Evolutionary conservation across 768 basidiomycete species (phyloP), one percentile per base, ranked within the genome.

Genomic region (Leccinum disarticulatum): DNA sequence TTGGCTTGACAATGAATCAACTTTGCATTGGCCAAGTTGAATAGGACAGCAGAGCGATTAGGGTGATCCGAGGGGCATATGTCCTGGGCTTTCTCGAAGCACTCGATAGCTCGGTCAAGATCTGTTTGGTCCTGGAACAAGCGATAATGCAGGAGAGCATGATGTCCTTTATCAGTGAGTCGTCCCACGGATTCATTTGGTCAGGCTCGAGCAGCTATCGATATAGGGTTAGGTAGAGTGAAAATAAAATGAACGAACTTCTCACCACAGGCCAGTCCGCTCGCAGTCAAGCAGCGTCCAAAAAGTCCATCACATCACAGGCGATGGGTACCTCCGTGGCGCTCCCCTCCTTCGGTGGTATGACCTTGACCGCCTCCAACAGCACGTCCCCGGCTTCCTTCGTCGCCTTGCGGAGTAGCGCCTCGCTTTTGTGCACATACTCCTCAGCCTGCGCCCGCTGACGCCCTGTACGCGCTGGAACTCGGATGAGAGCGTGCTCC

Each of bases 291-390:
- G 91, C 59, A 94, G 69, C 77, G 87, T 86, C 88, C 93, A 95
- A 70, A 94, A 82, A 22, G 22, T 95, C 93, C 31, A 86, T 76
- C 1, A 93, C 94, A 70, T 95, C 94, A 93, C 92, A 95, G 47
- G 84, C 65, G 27, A 87, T 68, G 4, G 74, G 69, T 33, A 67
- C 62, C 2, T 74, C 68, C 48, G 61, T 52, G 14, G 69, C 27
- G 7, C 65, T 70, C 48, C 81, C 81, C 38, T 90, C 87, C 38
- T 90, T 87, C 1, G 95, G 95, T 1, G 95, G 95, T 14, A 98
- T 80, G 54, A 97, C 89, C 72, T 95, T 95, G 66, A 98, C 93
- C 10, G 92, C 93, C 54, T 98, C 95, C 54, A 82, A 85, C 10
- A 95, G 77, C 15, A 88, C 87, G 62, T 90, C 93, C 58, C 90